Percentiles rank a stretch among this genome's conserved stretches.
These are phyloP conservation scores for Clausena lansium DNA, from an alignment of 345 rosid genomes.

Conservation along the genomic window DNA sequence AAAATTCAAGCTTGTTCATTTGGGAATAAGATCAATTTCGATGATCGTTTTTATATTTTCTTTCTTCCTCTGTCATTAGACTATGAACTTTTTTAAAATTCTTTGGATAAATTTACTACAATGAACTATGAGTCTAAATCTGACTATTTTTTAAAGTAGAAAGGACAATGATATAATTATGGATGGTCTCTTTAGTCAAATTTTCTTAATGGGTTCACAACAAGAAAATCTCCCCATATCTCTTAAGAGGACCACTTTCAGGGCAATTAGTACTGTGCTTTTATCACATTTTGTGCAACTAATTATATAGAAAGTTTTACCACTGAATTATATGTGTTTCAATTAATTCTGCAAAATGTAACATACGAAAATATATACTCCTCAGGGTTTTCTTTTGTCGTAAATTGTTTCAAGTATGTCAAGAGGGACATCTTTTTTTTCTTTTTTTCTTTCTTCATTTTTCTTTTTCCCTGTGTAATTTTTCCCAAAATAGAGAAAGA, in stretches of 20 bases:
- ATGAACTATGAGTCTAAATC: constrained; percentile 10
- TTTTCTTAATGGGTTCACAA: constrained; percentile 12
- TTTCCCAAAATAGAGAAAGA: background rate
- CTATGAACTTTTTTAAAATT: constrained; percentile 9
- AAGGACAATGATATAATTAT: background rate
- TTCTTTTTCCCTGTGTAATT: background rate
- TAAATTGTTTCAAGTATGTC: background rate
- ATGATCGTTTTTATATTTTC: background rate
- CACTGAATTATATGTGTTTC: background rate
- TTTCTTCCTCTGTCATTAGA: background rate
- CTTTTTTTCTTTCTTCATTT: background rate
- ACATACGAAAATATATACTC: background rate
- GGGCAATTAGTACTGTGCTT: background rate
- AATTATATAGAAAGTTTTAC: background rate
- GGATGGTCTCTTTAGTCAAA: background rate
- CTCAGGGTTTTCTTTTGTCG: background rate
- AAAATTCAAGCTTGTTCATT: background rate
- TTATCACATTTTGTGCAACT: too few species aligned
- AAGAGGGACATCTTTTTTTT: background rate
- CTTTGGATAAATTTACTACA: constrained; percentile 6
- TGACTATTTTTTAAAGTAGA: background rate
- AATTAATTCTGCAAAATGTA: background rate
- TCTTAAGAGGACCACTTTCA: constrained; percentile 31
- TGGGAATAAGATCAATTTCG: background rate
- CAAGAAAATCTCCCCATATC: constrained; percentile 28